Evolutionary conservation across 345 rosid species (phyloP).

Genomic region (Bruguiera sexangula): DNA sequence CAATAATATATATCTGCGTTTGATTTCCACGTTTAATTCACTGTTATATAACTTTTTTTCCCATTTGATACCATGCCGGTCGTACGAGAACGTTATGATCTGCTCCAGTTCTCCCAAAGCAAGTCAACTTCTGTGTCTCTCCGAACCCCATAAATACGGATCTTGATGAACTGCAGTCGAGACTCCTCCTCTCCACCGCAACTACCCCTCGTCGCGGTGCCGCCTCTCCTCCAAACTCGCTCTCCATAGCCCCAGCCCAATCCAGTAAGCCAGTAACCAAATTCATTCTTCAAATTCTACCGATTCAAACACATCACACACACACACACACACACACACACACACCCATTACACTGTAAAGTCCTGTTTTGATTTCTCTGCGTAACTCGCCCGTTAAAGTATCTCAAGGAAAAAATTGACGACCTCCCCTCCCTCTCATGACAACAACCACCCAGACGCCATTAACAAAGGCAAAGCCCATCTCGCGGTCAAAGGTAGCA

Average conservation of each 20-base stretch:
- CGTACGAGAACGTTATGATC: too few relatives aligned
- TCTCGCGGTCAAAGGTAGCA: slow-evolving; percentile 28
- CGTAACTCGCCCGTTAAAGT: too few relatives aligned
- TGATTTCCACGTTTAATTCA: too few relatives aligned
- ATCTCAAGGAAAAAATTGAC: too few relatives aligned
- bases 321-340: neutral
- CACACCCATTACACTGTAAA: neutral
- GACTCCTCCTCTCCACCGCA: neutral
- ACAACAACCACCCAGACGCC: neutral
- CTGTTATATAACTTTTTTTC: too few relatives aligned
- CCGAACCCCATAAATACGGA: neutral
- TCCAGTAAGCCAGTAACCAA: neutral
- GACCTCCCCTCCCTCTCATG: neutral
- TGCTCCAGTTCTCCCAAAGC: too few relatives aligned
- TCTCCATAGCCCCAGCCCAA: neutral
- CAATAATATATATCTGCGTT: too few relatives aligned
- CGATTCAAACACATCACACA: too few relatives aligned
- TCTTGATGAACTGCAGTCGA: neutral
- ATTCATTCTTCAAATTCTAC: neutral
- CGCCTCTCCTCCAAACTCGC: slow-evolving; percentile 5
- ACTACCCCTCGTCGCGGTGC: neutral
- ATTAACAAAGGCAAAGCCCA: slow-evolving; percentile 3
- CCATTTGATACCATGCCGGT: too few relatives aligned
- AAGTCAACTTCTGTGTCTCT: neutral
- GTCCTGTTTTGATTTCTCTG: too few relatives aligned